Conservation (phyloP, 148 eudicot genomes). For the Hydrangea macrophylla region DNA sequence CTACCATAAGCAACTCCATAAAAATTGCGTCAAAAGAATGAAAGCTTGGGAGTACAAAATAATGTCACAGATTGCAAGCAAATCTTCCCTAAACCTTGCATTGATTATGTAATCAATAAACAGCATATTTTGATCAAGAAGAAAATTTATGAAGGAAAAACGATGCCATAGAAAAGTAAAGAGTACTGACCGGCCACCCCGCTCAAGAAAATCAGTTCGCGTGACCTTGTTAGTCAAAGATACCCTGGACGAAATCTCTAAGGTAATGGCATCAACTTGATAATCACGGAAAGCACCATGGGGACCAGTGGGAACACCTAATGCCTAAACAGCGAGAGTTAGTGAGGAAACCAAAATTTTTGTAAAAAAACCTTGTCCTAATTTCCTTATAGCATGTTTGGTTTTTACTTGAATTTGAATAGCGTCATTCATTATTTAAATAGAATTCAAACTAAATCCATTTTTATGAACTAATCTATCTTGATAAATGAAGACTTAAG, state of each 20-base stretch:
- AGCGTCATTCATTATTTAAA: too few species aligned
- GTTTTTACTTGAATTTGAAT: too few species aligned
- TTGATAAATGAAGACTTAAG: too few species aligned
- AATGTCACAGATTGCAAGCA: slow-evolving; percentile 1
- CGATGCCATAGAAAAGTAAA: too few species aligned
- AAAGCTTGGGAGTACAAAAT: background rate
- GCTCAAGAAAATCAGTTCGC: slow-evolving; percentile 58
- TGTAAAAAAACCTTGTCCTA: too few species aligned
- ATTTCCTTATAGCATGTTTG: too few species aligned
- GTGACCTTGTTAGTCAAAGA: slow-evolving; percentile 39
- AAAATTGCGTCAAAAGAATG: background rate
- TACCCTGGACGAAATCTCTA: slow-evolving; percentile 60
- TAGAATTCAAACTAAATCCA: too few species aligned
- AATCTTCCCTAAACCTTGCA: slow-evolving; percentile 1
- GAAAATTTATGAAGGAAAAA: background rate
- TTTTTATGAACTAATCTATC: too few species aligned
- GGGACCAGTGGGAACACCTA: slow-evolving; percentile 94
- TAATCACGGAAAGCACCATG: slow-evolving; percentile 99
- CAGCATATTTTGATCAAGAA: background rate
- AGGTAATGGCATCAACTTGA: slow-evolving; percentile 92
- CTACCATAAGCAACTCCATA: background rate
- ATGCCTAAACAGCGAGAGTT: slow-evolving; percentile 45
- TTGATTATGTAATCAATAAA: background rate
- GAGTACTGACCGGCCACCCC: slow-evolving; percentile 69
- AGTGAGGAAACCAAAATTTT: background rate